phyloP scores from a whole-genome alignment of 768 basidiomycete genomes.

The Amanita subjunquillea region DNA sequence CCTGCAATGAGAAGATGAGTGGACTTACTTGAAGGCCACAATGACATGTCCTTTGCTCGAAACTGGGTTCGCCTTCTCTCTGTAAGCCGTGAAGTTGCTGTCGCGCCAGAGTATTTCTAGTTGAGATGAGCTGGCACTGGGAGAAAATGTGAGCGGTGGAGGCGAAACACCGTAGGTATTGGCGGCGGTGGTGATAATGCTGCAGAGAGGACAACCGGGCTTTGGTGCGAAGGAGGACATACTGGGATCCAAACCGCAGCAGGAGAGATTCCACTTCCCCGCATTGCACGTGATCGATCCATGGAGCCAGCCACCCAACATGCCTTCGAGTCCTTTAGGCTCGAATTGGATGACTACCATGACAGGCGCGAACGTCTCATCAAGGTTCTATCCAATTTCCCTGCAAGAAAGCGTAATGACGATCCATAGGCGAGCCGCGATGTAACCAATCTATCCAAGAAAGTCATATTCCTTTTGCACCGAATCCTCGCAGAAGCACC shows the following conservation, averaged over 20 bases:
- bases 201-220: constrained; percentile 68
- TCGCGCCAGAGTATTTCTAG: constrained; percentile 67
- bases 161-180: constrained; percentile 34
- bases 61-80: constrained; percentile 59
- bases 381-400: constrained; percentile 39
- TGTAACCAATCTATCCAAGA: constrained; percentile 86
- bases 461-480: constrained; percentile 88
- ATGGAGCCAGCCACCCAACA: constrained; percentile 1
- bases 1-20: constrained; percentile 1
- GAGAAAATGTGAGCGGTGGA: constrained; percentile 33
- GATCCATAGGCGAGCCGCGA: constrained; percentile 63
- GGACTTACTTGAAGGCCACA: constrained; percentile 64
- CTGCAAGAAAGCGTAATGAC: neutral
- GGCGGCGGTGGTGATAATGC: constrained; percentile 51
- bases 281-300: neutral
- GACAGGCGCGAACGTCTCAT: constrained; percentile 87
- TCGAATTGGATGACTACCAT: constrained; percentile 71
- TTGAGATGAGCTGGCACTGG: constrained; percentile 27
- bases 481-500: constrained; percentile 38
- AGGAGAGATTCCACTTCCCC: constrained; percentile 4
- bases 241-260: constrained; percentile 21
- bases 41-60: constrained; percentile 67
- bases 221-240: constrained; percentile 38
- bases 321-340: constrained; percentile 53
- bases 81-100: constrained; percentile 67